Percentiles rank a stretch among this genome's conserved stretches.
These are phyloP conservation scores for Hordeum pubiflorum DNA, from an alignment of 202 grass and related monocot species.

Conservation along the genomic window DNA sequence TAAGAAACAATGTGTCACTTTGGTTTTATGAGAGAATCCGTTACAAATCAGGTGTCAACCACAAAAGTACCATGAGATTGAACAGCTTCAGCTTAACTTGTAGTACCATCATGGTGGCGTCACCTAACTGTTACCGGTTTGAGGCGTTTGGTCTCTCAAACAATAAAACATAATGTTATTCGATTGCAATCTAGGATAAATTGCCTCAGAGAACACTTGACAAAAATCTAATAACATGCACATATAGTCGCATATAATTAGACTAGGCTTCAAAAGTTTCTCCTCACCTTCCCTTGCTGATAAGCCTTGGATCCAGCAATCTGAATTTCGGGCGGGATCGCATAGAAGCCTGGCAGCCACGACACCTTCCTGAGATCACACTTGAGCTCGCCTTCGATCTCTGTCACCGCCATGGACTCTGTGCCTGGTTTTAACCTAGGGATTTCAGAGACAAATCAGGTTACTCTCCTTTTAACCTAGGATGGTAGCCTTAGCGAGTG, in stretches of 20 bases:
- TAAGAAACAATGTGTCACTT: not conserved
- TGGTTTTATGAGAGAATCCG: not conserved
- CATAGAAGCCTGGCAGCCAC: conserved; percentile 82
- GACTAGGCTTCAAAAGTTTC: not conserved
- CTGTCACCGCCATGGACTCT: conserved; percentile 31
- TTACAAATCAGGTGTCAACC: not conserved
- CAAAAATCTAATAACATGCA: not conserved
- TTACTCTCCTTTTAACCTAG: not conserved
- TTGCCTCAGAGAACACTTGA: not conserved
- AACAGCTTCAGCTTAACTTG: not conserved
- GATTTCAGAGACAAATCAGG: conserved; percentile 20
- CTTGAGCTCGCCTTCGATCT: conserved; percentile 65
- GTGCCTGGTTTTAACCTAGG: conserved; percentile 72
- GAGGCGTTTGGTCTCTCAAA: not conserved
- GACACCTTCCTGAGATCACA: conserved; percentile 53
- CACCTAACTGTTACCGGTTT: not conserved
- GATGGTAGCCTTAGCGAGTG: not conserved
- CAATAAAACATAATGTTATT: not conserved
- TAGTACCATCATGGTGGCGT: not conserved
- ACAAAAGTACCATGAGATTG: not conserved
- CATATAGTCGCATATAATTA: not conserved
- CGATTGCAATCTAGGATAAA: not conserved
- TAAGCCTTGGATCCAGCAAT: conserved; percentile 82
- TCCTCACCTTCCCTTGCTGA: conserved; percentile 67
- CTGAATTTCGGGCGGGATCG: conserved; percentile 60